Base-by-base conservation (phyloP, 805 yeast species). In the Starmerella gropengiesseri region DNA sequence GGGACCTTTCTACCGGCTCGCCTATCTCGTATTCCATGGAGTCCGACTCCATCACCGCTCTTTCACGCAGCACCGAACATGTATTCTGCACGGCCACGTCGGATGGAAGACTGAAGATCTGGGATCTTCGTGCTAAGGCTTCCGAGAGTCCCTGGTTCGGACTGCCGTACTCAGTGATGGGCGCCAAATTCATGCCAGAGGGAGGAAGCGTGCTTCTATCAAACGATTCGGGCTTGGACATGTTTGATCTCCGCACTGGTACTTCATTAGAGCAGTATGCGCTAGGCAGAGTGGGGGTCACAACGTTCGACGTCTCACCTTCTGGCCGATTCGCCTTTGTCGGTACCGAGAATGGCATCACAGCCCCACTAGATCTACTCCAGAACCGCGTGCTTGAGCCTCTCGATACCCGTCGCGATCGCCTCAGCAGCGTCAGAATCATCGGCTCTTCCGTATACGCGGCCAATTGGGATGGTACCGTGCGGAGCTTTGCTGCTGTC, bases 1-100 rank as follows among this genome's bases (percentile, higher is more conserved):
- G 97, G 97, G 97, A 89, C 61, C 67, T 89, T 40, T 74, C 85
- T 6, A 78, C 87, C 7, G 84, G 93, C 53, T 94, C 84, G 60
- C 81, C 93, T 3, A 93, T 87, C 3, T 68, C 95, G 46, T 95
- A 85, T 57, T 85, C 85, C 58, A 9, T 7, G 8, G 40, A 43
- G 16, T 13, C 27, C 5, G 19, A 33, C 4, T 23, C 37, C n/a
- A 25, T 45, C 13, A n/a, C 23, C 12, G 31, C 23, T 11, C 6
- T 41, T 13, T 95, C 84, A 0, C 81, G 94, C 57, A 93, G 84
- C 16, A 95, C 95, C 3, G 64, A 85, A 59, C 84, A 26, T 9
- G 29, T 27, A n/a, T 47, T 51, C 32, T 38, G 42, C n/a, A 22
- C 47, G 8, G 49, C 40, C 2, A 41, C 44, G 5, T 26, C 44